phyloP scores from a whole-genome alignment of 768 basidiomycete species.

The Tylopilus sp. region DNA sequence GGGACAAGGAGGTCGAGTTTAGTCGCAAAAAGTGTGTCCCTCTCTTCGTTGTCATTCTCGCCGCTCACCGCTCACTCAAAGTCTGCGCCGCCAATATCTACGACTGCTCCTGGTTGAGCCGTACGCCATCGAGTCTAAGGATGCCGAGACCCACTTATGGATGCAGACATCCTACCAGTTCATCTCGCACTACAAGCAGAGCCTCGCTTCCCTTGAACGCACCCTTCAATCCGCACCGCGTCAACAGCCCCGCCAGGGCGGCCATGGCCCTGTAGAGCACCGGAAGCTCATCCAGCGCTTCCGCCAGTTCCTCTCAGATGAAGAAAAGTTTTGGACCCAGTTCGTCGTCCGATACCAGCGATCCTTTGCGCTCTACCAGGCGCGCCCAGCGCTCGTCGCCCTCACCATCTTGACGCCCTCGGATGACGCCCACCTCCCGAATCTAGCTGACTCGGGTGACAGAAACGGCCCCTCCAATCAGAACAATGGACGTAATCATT shows the following conservation, averaged over 20 bases:
- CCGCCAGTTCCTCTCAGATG: constrained; percentile 82
- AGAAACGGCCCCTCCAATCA: constrained; percentile 21
- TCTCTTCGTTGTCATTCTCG: not conserved
- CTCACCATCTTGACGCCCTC: constrained; percentile 51
- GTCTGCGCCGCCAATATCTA: constrained; percentile 69
- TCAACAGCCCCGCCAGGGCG: constrained; percentile 36
- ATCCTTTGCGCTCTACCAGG: constrained; percentile 67
- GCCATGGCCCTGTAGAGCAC: constrained; percentile 70
- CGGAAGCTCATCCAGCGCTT: constrained; percentile 87
- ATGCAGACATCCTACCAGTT: constrained; percentile 88
- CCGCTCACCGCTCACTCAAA: constrained; percentile 22
- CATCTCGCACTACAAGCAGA: constrained; percentile 80
- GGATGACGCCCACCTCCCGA: constrained; percentile 34
- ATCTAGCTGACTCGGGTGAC: constrained; percentile 19
- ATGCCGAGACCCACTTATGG: constrained; percentile 84
- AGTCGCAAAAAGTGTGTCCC: constrained; percentile 71
- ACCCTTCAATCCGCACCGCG: constrained; percentile 41
- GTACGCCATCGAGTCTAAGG: constrained; percentile 68
- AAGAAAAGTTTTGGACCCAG: constrained; percentile 89
- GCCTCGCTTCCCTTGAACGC: constrained; percentile 64
- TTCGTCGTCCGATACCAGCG: constrained; percentile 73
- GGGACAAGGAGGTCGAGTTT: constrained; percentile 83
- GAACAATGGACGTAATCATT: constrained; percentile 50
- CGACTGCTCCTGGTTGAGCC: constrained; percentile 67
- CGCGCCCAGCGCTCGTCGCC: constrained; percentile 49